Conservation (phyloP, 352 stramenopile genomes). For the Phytopythium sindhum region DNA sequence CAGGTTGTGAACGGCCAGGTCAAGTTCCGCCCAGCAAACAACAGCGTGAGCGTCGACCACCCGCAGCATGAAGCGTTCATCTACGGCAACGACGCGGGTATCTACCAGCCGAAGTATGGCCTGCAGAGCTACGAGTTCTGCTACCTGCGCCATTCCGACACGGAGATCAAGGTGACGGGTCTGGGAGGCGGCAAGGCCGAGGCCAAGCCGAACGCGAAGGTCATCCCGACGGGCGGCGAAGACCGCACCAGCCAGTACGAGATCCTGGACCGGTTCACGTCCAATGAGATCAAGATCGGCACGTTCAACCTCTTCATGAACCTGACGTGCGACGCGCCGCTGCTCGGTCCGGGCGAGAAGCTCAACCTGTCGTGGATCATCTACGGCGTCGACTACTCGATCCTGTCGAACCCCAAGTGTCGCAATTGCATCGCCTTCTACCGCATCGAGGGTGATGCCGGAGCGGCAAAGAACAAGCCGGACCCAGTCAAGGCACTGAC, state of each 20-base stretch:
- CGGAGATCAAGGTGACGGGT: constrained; percentile 24
- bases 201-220: constrained; percentile 16
- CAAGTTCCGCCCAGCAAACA: constrained; percentile 52
- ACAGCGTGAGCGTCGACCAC: constrained; percentile 17
- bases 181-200: constrained; percentile 16
- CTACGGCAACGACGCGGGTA: constrained; percentile 51
- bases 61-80: constrained; percentile 32
- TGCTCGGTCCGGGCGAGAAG: constrained; percentile 38
- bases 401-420: constrained; percentile 42
- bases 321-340: constrained; percentile 41
- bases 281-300: constrained; percentile 50
- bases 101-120: constrained; percentile 63
- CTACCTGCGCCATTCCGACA: constrained; percentile 42
- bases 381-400: constrained; percentile 47
- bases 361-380: constrained; percentile 54
- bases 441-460: constrained; percentile 26
- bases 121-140: constrained; percentile 58
- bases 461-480: background rate
- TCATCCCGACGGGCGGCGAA: constrained; percentile 1
- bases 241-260: constrained; percentile 30
- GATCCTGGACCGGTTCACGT: constrained; percentile 42
- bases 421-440: constrained; percentile 60
- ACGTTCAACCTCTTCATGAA: constrained; percentile 70
- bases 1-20: constrained; percentile 46
- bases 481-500: background rate